Evolutionary conservation across 2,329 filamentous ascomycete species (phyloP).

Genomic region (Colletotrichum sp.): DNA sequence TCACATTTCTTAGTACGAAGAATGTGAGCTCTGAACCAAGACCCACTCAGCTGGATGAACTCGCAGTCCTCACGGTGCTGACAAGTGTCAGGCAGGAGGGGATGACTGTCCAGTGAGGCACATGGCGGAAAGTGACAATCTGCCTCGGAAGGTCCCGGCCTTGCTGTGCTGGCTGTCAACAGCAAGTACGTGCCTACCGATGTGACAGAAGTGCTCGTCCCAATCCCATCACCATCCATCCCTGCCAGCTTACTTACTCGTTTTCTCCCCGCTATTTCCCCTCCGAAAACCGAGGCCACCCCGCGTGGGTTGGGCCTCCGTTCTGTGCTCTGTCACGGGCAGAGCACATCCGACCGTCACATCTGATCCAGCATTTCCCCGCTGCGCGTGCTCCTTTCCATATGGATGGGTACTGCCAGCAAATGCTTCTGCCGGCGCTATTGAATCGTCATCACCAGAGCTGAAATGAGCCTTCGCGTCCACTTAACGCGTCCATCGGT

Average conservation of each 20-base stretch:
- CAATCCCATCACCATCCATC: background rate
- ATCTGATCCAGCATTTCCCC: background rate
- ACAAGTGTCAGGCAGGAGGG: background rate
- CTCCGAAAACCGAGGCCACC: background rate
- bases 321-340: background rate
- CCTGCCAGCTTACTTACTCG: background rate
- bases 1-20: background rate
- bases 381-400: too few relatives aligned
- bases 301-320: background rate
- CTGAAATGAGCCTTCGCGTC: too few relatives aligned
- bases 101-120: background rate
- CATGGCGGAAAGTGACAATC: background rate
- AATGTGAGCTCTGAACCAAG: background rate
- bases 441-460: too few relatives aligned
- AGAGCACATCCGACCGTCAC: background rate
- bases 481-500: too few relatives aligned
- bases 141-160: background rate
- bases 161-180: background rate
- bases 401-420: too few relatives aligned
- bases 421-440: too few relatives aligned
- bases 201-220: background rate
- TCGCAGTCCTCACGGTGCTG: background rate
- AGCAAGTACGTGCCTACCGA: background rate
- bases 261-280: background rate
- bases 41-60: background rate